Base-by-base conservation (phyloP, 768 basidiomycete species). In the Rickenella mellea region DNA sequence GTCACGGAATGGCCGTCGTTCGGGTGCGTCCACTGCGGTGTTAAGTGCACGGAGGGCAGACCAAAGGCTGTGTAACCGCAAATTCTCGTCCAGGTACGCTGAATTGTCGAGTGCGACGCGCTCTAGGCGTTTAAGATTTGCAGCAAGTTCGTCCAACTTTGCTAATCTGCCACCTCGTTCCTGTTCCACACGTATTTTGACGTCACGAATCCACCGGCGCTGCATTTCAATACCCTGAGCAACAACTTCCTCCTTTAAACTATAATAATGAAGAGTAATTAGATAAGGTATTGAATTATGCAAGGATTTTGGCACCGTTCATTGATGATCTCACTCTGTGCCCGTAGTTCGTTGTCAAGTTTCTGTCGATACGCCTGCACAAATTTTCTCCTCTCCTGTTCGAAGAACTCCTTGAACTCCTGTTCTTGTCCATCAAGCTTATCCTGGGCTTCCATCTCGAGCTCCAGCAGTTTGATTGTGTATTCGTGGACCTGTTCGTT, bases 221-320 rank as follows among this genome's bases (percentile, higher is more conserved):
- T 98, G 96, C 19, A 98, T 78, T 63, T 98, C 96, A 54, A 99
- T 91, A 14, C 93, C 96, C 60, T 98, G 93, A 3, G 92, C 84
- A 39, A 98, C 74, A 41, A 98, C 90, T 59, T 94, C 92, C 58
- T 94, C 89, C 59, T 83, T 87, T 45, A 99, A 71, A 30, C 92
- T 96, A 53, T 1, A 17, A 29, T 24, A 17, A n/a, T 36, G 15
- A 40, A 17, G 17, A 24, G 41, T 29, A 45, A 29, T 11, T 22
- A 15, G 6, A 45, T 15, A 21, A 44, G 17, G 30, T 3, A 29
- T 8, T 14, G 20, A 22, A 19, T 33, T 17, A 14, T 27, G 29
- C 46, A 14, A 20, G 42, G 21, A 14, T n/a, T n/a, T 17, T 24
- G 29, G 20, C 53, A 93, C 92, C 94, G 80, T 66, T 97, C 80